Percentiles rank a stretch among this genome's conserved stretches.
Conservation (phyloP, 495 filamentous ascomycete species). For the Umbilicaria muhlenbergii region DNA sequence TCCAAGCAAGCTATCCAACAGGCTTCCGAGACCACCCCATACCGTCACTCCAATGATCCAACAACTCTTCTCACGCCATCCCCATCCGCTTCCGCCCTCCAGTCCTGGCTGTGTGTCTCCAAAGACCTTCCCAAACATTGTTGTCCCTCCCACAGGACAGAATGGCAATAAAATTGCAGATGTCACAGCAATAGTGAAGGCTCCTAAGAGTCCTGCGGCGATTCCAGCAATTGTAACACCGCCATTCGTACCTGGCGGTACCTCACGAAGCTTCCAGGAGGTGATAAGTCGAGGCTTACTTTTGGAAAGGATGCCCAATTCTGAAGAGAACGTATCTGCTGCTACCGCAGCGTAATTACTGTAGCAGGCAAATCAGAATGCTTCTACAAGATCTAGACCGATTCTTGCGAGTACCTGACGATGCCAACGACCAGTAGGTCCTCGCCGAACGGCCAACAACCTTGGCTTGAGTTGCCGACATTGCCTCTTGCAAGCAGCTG, state of each 20-base stretch:
- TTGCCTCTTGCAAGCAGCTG: conserved; percentile 34
- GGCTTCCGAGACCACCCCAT: conserved; percentile 61
- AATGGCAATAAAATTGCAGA: conserved; percentile 54
- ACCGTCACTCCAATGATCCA: conserved; percentile 45
- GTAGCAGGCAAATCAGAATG: background rate
- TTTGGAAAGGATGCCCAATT: conserved; percentile 79
- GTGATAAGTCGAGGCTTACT: conserved; percentile 73
- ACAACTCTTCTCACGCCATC: conserved; percentile 29
- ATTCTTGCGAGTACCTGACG: conserved; percentile 20
- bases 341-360: conserved; percentile 78
- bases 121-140: conserved; percentile 6
- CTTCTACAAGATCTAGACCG: background rate
- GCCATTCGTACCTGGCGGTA: conserved; percentile 85
- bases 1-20: conserved; percentile 77
- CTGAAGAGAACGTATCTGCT: conserved; percentile 89
- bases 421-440: conserved; percentile 43
- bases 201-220: conserved; percentile 56
- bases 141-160: conserved; percentile 23
- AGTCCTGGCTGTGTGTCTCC: conserved; percentile 8
- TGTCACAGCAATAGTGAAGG: conserved; percentile 51
- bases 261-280: conserved; percentile 52
- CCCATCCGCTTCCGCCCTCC: conserved; percentile 26
- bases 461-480: conserved; percentile 6
- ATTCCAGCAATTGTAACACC: conserved; percentile 66
- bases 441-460: conserved; percentile 20